Base-by-base conservation (phyloP, 805 yeast species). In the Tetrapisispora fleetii region DNA sequence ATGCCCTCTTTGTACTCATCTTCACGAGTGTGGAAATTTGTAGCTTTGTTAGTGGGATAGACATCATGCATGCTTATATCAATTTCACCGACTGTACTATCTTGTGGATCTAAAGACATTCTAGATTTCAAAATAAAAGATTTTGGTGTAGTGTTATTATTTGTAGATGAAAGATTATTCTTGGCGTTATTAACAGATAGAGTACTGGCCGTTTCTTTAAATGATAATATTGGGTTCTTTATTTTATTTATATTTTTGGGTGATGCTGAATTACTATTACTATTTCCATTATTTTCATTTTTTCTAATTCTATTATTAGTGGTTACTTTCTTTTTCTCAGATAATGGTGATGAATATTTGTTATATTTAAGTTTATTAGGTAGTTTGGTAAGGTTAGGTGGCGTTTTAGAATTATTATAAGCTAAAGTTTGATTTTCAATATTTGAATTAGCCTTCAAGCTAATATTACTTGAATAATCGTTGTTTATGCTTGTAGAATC, bases 11-110 rank as follows among this genome's bases (percentile, higher is more conserved):
- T 9, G 14, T 10, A 27, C 18, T n/a, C 33, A 27, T 27, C 24
- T 27, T 24, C 33, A 14, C 35, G 10, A 19, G 17, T 17, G 19
- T 10, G 18, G 8, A 19, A 18, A 32, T 28, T 30, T 24, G 17
- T 5, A 35, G 24, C 9, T 30, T 40, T 41, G 3, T 41, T 41
- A 9, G 37, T 33, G 22, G 48, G 48, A 46, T 28, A 46, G 21
- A 53, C 51, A 46, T 57, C 62, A 40, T 53, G 60, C 55, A 57
- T 51, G 50, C 61, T 57, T 16, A 55, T 45, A 45, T 57, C 62
- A 27, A 54, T 43, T 32, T 41, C 44, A 28, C 44, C 44, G 18
- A 57, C 57, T 11, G 48, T 46, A 11, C 32, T 18, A n/a, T 46
- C 48, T 28, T 41, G 44, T n/a, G 37, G 37, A 16, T 46, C 48